phyloP scores from a whole-genome alignment of 805 yeast genomes.

The Candida chilensis region DNA sequence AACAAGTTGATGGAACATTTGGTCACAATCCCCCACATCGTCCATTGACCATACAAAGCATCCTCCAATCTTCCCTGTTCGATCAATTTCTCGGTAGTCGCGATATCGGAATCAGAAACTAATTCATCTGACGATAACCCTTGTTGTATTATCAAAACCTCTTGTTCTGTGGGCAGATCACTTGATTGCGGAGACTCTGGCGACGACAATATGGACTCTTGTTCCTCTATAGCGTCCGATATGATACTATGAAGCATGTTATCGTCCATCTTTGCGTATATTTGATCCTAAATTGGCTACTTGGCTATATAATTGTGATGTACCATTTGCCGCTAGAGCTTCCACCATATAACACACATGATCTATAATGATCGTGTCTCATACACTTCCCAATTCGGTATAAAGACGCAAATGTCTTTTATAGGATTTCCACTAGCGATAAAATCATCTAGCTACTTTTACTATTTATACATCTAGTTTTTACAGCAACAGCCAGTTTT shows the following conservation, averaged over 20 bases:
- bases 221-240: background rate
- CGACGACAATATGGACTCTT: conserved; percentile 1
- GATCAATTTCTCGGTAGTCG: conserved; percentile 14
- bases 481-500: too few relatives aligned
- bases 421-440: too few relatives aligned
- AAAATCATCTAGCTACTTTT: too few relatives aligned
- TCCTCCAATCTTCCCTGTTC: conserved; percentile 9
- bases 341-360: too few relatives aligned
- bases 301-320: too few relatives aligned
- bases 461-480: too few relatives aligned
- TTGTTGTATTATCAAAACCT: background rate
- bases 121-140: conserved; percentile 18
- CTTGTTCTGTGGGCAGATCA: conserved; percentile 11
- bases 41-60: conserved; percentile 5
- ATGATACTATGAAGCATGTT: background rate
- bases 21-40: conserved; percentile 28
- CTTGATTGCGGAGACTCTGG: conserved; percentile 7
- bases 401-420: background rate
- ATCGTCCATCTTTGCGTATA: background rate
- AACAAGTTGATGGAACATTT: conserved; percentile 67
- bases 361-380: background rate
- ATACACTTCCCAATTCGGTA: background rate
- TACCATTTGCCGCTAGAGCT: too few relatives aligned
- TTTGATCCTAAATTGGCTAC: too few relatives aligned
- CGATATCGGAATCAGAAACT: conserved; percentile 16